phyloP scores from a whole-genome alignment of 164 flowering plant genomes.

The Amborella trichopoda region DNA sequence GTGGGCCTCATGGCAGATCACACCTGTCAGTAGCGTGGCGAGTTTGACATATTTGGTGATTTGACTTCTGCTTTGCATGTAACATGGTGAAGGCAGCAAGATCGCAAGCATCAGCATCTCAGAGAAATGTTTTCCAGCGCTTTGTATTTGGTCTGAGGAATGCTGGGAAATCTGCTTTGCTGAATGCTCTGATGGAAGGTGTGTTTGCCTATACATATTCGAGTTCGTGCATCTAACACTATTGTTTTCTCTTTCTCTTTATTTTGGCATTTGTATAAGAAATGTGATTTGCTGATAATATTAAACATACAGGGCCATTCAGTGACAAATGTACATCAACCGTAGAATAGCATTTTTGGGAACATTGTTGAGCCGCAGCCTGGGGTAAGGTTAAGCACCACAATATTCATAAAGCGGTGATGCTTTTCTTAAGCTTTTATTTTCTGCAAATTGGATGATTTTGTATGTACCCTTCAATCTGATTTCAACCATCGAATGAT shows the following conservation, averaged over 20 bases:
- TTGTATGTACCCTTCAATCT: too few species aligned
- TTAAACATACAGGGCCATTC: not conserved
- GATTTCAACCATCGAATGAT: too few species aligned
- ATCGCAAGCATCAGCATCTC: conserved; percentile 81
- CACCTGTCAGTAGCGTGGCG: conserved; percentile 58
- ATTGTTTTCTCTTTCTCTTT: not conserved
- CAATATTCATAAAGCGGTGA: too few species aligned
- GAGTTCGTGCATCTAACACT: not conserved
- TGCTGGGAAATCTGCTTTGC: conserved; percentile 75
- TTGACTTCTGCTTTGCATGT: conserved; percentile 57
- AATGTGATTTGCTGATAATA: not conserved
- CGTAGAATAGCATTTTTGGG: too few species aligned
- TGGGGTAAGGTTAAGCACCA: too few species aligned
- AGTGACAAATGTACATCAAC: too few species aligned
- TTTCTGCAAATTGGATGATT: too few species aligned
- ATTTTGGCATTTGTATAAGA: too few species aligned
- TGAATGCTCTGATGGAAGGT: conserved; percentile 92
- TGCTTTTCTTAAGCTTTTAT: too few species aligned
- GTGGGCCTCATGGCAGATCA: conserved; percentile 98
- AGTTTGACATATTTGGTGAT: conserved; percentile 72
- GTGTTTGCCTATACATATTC: not conserved
- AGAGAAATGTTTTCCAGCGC: conserved; percentile 86
- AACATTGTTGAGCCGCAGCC: too few species aligned
- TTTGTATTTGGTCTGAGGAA: conserved; percentile 87
- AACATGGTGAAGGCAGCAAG: conserved; percentile 60